Percentiles rank a stretch among this genome's conserved stretches.
These are phyloP conservation scores for Ogataea methanolica DNA, from an alignment of 805 yeast species.

Conservation along the genomic window DNA sequence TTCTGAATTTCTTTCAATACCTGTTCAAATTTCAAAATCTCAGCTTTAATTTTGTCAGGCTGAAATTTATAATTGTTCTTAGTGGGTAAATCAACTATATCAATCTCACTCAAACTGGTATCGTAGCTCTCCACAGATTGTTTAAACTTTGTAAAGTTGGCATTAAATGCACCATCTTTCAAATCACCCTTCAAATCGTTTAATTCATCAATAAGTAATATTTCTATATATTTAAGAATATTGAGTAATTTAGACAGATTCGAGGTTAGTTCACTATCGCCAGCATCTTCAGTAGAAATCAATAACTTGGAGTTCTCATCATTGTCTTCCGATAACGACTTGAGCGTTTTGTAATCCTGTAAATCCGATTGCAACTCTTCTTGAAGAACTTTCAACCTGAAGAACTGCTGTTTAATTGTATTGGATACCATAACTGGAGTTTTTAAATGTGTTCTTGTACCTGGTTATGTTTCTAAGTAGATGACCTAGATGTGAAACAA, in stretches of 20 bases:
- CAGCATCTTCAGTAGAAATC: neutral
- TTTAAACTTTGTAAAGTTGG: neutral
- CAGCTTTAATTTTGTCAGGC: neutral
- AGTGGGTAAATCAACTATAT: neutral
- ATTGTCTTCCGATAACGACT: constrained; percentile 1
- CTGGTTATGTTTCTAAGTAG: too few species aligned
- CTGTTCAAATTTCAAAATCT: neutral
- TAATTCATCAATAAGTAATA: constrained; percentile 12
- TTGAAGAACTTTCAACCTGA: constrained; percentile 13
- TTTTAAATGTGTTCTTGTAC: too few species aligned
- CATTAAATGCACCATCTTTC: neutral
- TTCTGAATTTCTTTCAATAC: neutral
- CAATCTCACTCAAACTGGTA: neutral
- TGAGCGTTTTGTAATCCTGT: constrained; percentile 15
- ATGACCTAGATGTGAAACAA: too few species aligned
- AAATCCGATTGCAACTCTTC: constrained; percentile 14
- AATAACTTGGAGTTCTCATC: neutral
- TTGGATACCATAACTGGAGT: neutral
- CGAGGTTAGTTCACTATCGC: constrained; percentile 11
- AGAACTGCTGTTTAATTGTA: constrained; percentile 14
- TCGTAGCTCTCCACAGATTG: neutral
- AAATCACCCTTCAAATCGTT: neutral
- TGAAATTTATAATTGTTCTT: neutral
- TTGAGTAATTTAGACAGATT: constrained; percentile 9
- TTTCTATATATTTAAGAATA: constrained; percentile 12